phyloP scores from a whole-genome alignment of 202 grass and related monocot species.

The Digitaria exilis region DNA sequence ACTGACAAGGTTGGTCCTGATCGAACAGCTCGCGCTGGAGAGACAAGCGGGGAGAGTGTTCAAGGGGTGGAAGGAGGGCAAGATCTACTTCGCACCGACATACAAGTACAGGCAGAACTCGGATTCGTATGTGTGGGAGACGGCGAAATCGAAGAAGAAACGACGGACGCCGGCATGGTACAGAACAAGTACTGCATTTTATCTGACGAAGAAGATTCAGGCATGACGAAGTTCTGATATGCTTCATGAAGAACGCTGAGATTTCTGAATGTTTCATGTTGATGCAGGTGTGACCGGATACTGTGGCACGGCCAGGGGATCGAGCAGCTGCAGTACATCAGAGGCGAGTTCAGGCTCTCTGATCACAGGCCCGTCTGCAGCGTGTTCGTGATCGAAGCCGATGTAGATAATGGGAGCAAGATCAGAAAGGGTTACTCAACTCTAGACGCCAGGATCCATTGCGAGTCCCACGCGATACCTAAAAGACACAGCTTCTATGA shows the following conservation, averaged over 20 bases:
- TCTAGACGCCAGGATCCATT: conserved; percentile 60
- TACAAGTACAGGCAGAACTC: conserved; percentile 88
- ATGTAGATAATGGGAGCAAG: conserved; percentile 60
- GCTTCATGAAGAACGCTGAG: not conserved
- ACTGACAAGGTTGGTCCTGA: conserved; percentile 11
- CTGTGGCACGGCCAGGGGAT: conserved; percentile 81
- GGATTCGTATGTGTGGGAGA: conserved; percentile 75
- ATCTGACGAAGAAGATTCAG: conserved; percentile 30
- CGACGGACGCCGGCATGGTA: conserved; percentile 87
- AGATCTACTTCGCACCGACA: conserved; percentile 81
- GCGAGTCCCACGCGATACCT: conserved; percentile 52
- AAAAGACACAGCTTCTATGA: conserved; percentile 94
- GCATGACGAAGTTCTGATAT: not conserved
- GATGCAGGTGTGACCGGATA: conserved; percentile 87
- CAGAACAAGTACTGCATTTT: not conserved
- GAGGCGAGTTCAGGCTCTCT: conserved; percentile 85
- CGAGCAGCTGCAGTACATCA: conserved; percentile 88
- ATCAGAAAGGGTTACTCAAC: conserved; percentile 72
- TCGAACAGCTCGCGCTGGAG: conserved; percentile 72
- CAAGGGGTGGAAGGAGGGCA: conserved; percentile 90
- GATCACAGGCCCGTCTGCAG: conserved; percentile 87
- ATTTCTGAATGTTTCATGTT: conserved; percentile 24
- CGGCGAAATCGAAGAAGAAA: conserved; percentile 78
- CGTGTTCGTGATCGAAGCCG: conserved; percentile 69
- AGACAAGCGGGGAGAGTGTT: conserved; percentile 84